A percentile compares a stretch with the other conserved stretches of the same genome.
phyloP scores from a whole-genome alignment of 306 rosid species.

The Nissolia schottii region DNA sequence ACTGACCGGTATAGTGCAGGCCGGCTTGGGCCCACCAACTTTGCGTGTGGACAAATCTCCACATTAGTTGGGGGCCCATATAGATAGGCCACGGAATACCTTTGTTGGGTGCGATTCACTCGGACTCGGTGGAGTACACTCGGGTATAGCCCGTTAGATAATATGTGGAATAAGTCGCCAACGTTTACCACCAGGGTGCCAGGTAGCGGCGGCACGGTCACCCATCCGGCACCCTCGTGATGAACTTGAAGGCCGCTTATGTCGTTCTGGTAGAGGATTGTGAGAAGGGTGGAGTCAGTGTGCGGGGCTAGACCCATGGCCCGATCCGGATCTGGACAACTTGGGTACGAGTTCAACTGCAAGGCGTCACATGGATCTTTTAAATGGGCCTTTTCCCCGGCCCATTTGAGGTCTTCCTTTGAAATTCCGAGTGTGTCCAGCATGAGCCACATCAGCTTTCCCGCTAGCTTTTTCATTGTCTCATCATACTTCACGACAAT shows the following conservation, averaged over 20 bases:
- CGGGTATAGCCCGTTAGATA: constrained; percentile 67
- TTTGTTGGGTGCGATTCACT: constrained; percentile 60
- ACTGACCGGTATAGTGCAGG: constrained; percentile 72
- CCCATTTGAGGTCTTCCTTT: constrained; percentile 63
- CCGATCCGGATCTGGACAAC: constrained; percentile 86
- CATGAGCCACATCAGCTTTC: constrained; percentile 63
- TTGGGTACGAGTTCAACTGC: constrained; percentile 78
- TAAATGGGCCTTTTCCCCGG: constrained; percentile 42
- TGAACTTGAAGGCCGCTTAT: constrained; percentile 72
- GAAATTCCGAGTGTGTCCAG: constrained; percentile 61
- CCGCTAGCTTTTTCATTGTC: constrained; percentile 65
- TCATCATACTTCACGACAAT: constrained; percentile 48
- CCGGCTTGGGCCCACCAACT: constrained; percentile 52
- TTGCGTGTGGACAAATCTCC: constrained; percentile 59
- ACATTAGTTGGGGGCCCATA: constrained; percentile 59
- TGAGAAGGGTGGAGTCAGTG: constrained; percentile 80
- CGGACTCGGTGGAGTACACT: constrained; percentile 73
- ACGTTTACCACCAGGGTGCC: constrained; percentile 54
- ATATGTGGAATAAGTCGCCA: constrained; percentile 69
- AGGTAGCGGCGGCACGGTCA: constrained; percentile 47
- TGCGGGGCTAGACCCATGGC: constrained; percentile 95
- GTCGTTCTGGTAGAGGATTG: constrained; percentile 65
- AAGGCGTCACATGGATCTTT: constrained; percentile 45
- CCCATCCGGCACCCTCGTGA: constrained; percentile 60
- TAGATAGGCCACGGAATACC: constrained; percentile 62